Percentiles rank a stretch among this genome's conserved stretches.
Conservation (phyloP, 805 yeast genomes). For the Kuraishia floccosa region DNA sequence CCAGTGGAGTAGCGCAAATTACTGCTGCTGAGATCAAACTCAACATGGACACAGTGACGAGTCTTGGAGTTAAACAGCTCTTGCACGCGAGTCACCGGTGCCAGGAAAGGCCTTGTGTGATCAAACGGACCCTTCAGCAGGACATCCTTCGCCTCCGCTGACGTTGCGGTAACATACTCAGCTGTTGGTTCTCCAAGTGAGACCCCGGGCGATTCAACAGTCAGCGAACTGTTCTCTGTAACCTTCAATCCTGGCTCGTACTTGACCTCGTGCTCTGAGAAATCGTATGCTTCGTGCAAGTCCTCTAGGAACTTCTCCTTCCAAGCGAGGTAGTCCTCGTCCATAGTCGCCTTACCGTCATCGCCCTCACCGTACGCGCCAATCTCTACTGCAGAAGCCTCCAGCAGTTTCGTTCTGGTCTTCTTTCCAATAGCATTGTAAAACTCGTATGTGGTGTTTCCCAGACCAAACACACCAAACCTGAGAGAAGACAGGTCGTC, state of each 20-base stretch:
- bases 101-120: conserved; percentile 72
- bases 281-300: conserved; percentile 48
- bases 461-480: conserved; percentile 80
- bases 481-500: conserved; percentile 45
- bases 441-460: conserved; percentile 90
- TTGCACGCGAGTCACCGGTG: conserved; percentile 45
- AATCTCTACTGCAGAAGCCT: conserved; percentile 61
- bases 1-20: conserved; percentile 86
- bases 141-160: conserved; percentile 15
- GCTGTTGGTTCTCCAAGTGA: conserved; percentile 77
- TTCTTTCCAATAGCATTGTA: conserved; percentile 75
- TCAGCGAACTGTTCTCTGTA: conserved; percentile 21
- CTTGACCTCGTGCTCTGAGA: conserved; percentile 70
- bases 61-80: conserved; percentile 59
- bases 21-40: conserved; percentile 68
- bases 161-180: conserved; percentile 30
- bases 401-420: conserved; percentile 35
- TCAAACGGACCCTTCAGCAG: conserved; percentile 63
- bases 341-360: conserved; percentile 90
- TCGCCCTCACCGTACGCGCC: conserved; percentile 88
- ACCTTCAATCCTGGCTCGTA: conserved; percentile 62
- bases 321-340: conserved; percentile 92
- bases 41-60: conserved; percentile 85
- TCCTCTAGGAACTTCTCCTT: conserved; percentile 65
- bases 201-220: conserved; percentile 23